Base-by-base conservation (phyloP, 768 basidiomycete genomes). In the Mycena amicta region DNA sequence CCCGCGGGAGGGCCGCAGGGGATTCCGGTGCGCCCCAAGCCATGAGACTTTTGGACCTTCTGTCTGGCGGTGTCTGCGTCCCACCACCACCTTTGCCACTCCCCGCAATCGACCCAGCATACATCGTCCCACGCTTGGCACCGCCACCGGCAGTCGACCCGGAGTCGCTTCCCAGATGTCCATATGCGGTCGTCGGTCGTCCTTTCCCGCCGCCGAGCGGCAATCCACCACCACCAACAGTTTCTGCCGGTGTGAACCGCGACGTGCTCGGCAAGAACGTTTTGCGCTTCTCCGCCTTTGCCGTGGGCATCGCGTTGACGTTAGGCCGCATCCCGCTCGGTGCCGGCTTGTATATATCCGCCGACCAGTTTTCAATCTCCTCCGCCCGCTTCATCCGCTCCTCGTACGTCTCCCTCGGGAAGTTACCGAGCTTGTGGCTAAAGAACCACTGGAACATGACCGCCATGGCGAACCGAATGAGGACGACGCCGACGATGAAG, bases 391-490 rank as follows among this genome's bases (percentile, higher is more conserved):
- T 85, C 87, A 93, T 93, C 15, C 95, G 85, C 70, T 98, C 85
- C 70, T 92, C 88, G 70, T 95, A 93, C 16, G 93, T 93, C 75
- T 99, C 97, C 37, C 85, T 83, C 61, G 90, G 89, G 81, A 96
- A 98, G 63, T 92, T 90, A 49, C 97, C 97, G 40, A 99, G 80
- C 67, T 87, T 87, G 88, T 92, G 94, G n/a, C 91, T 93, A 72
- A 92, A 90, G 83, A 98, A 98, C 97, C 97, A 99, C 25, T 91
- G 83, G 74, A 98, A 99, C 71, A 96, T 80, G 69, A 97, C 92
- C 47, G 97, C 97, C 94, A 98, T 96, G 65, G 83, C 78, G 76
- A 98, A 99, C 31, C 94, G 92, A 71, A 97, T 94, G 53, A 85
- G 82, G 62, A 98, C 96, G 60, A 98, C 50, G 15, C 50, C 50